Percentiles rank a stretch among this genome's conserved stretches.
phyloP scores from a whole-genome alignment of 148 eudicot species.

The Diospyros lotus region DNA sequence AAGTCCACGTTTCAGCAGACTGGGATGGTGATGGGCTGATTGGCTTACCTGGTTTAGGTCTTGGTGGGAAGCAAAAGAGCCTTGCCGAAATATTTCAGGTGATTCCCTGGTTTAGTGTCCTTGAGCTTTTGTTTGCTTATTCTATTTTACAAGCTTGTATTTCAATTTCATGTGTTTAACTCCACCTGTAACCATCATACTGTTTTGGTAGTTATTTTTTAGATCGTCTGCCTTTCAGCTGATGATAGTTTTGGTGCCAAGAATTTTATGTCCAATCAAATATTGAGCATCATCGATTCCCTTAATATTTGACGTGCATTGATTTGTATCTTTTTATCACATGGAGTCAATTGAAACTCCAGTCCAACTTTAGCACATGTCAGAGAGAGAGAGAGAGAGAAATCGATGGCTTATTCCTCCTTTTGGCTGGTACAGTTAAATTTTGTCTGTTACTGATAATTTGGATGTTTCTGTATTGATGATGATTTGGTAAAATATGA shows the following conservation, averaged over 20 bases:
- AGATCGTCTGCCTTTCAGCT: not conserved
- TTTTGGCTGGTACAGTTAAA: not conserved
- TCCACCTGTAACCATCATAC: not conserved
- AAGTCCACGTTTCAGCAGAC: slow-evolving; percentile 51
- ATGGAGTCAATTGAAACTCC: not conserved
- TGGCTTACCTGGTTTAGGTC: slow-evolving; percentile 86
- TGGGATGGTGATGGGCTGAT: slow-evolving; percentile 97
- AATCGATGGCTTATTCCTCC: not conserved
- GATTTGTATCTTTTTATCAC: not conserved
- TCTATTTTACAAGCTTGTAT: not conserved
- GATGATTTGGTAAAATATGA: not conserved
- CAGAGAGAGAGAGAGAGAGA: too few relatives aligned
- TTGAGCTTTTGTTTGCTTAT: not conserved
- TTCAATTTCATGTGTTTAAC: not conserved
- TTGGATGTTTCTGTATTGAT: not conserved
- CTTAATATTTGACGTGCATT: not conserved
- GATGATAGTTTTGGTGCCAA: not conserved
- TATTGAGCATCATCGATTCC: not conserved
- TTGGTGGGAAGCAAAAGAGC: slow-evolving; percentile 90
- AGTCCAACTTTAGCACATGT: not conserved
- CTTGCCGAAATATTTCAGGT: slow-evolving; percentile 97
- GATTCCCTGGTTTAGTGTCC: not conserved
- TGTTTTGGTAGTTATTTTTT: too few relatives aligned
- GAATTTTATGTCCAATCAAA: not conserved
- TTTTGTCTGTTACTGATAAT: not conserved